Evolutionary conservation across 352 stramenopile genomes (phyloP).

Genomic region (Albugo candida): DNA sequence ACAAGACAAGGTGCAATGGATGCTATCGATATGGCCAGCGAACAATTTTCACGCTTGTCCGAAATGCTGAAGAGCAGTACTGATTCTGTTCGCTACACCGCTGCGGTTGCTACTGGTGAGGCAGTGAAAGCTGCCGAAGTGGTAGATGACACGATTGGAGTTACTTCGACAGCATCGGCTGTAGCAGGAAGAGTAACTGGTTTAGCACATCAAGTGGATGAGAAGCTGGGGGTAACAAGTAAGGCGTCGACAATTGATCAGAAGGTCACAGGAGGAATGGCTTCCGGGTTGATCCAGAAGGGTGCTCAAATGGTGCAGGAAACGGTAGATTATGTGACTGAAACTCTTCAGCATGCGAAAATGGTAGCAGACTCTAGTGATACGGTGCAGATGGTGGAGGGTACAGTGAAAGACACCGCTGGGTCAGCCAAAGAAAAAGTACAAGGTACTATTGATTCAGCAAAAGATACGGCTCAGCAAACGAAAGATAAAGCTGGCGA

Average conservation of each 20-base stretch:
- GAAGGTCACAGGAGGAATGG: conserved; percentile 44
- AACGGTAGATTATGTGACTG: conserved; percentile 41
- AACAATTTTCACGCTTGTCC: conserved; percentile 24
- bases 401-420: conserved; percentile 10
- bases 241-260: conserved; percentile 32
- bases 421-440: conserved; percentile 9
- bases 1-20: conserved; percentile 36
- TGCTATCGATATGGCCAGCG: conserved; percentile 27
- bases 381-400: conserved; percentile 18
- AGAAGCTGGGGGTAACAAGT: conserved; percentile 28
- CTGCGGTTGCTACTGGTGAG: conserved; percentile 22
- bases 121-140: conserved; percentile 20
- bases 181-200: conserved; percentile 29
- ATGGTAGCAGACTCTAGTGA: conserved; percentile 23
- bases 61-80: conserved; percentile 14
- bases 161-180: conserved; percentile 9
- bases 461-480: conserved; percentile 5
- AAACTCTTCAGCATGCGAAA: conserved; percentile 40
- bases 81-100: conserved; percentile 7
- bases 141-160: conserved; percentile 32
- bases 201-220: conserved; percentile 13
- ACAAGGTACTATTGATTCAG: conserved; percentile 7
- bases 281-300: conserved; percentile 23
- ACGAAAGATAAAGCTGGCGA: conserved; percentile 11
- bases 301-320: conserved; percentile 39